Percentiles rank a stretch among this genome's conserved stretches.
phyloP scores from a whole-genome alignment of 345 rosid genomes.

The Garcia nutans region DNA sequence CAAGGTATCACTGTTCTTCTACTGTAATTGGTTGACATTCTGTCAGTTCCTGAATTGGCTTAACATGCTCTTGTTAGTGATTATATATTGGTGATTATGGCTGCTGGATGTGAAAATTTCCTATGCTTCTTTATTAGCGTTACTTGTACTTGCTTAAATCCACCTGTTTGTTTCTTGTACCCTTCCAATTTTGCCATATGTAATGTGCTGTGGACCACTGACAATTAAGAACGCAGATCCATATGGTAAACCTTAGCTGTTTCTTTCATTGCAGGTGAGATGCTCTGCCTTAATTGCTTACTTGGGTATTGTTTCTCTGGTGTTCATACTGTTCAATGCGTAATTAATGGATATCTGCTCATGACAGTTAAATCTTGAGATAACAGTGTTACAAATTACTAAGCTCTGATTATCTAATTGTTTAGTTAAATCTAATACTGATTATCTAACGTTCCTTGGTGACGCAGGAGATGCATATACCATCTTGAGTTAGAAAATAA shows the following conservation, averaged over 20 bases:
- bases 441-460: neutral
- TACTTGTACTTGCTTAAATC: neutral
- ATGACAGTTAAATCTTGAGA: neutral
- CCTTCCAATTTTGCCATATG: neutral
- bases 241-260: neutral
- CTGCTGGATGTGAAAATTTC: neutral
- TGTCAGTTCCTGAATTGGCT: neutral
- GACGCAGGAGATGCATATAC: neutral
- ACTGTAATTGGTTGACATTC: neutral
- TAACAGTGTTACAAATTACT: slow-evolving; percentile 2
- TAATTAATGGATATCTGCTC: neutral
- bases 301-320: neutral
- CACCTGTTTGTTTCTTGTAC: neutral
- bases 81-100: neutral
- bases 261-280: neutral
- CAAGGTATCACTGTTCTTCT: slow-evolving; percentile 50
- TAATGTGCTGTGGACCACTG: neutral
- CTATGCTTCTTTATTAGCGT: neutral
- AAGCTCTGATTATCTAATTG: neutral
- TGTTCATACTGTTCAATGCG: neutral
- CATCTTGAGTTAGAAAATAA: neutral
- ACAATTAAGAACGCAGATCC: neutral
- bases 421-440: neutral
- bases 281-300: neutral
- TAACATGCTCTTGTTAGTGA: neutral